phyloP scores from a whole-genome alignment of 208 protist genomes.

The Trichomonas vaginalis region DNA sequence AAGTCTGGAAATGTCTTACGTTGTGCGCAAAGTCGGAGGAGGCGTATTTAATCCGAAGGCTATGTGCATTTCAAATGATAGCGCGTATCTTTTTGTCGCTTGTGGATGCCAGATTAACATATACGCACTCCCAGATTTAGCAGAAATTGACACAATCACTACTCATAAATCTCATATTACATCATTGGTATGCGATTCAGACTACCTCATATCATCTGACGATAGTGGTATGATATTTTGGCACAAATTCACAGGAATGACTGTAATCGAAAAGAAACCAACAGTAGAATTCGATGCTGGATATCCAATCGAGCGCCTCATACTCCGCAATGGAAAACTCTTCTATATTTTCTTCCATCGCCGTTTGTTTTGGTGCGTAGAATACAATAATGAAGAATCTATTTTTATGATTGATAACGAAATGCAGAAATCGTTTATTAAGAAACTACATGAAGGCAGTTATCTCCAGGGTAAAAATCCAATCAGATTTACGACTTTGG shows the following conservation, averaged over 20 bases:
- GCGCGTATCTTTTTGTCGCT: neutral
- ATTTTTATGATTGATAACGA: neutral
- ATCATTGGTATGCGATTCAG: neutral
- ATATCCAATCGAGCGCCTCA: neutral
- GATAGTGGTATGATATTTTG: neutral
- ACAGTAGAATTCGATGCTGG: neutral
- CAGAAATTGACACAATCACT: neutral
- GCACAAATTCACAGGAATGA: neutral
- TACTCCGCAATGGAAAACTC: neutral
- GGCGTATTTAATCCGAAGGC: neutral
- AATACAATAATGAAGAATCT: neutral
- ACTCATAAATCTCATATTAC: neutral
- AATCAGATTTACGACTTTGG: neutral
- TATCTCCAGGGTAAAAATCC: neutral
- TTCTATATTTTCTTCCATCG: neutral
- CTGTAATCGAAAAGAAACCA: neutral
- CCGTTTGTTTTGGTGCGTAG: neutral
- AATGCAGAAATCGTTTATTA: neutral
- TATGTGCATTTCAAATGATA: neutral
- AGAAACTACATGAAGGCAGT: neutral
- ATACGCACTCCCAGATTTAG: neutral
- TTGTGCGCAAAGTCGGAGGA: neutral
- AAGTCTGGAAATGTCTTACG: neutral
- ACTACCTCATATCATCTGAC: neutral
- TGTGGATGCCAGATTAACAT: neutral